Evolutionary conservation across 371 early-diverging fungal species (phyloP).

Genomic region (Mycotypha africana): DNA sequence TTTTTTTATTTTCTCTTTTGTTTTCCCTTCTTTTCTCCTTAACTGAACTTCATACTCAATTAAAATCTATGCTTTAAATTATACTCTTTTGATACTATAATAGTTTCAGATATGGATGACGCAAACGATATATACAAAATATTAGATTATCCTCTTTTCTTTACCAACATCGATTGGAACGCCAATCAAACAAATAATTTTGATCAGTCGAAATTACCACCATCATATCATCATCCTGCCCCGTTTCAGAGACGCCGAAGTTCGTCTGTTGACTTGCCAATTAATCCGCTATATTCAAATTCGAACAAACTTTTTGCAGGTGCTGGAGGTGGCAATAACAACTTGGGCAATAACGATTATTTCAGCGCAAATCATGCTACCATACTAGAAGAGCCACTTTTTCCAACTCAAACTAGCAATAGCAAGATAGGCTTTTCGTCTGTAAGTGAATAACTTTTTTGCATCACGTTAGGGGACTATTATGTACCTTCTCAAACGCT

Average conservation of each 20-base stretch:
- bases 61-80: neutral
- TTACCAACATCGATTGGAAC: constrained; percentile 19
- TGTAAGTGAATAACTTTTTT: constrained; percentile 1
- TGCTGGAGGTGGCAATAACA: neutral
- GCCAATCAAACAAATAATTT: constrained; percentile 1
- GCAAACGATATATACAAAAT: constrained; percentile 12
- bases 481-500: too few species aligned
- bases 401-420: neutral
- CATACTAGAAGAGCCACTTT: constrained; percentile 10
- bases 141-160: constrained; percentile 15
- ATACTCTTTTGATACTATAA: neutral
- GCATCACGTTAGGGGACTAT: too few species aligned
- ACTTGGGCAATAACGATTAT: too few species aligned
- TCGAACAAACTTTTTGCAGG: constrained; percentile 6
- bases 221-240: neutral
- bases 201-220: constrained; percentile 9
- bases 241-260: constrained; percentile 24
- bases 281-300: constrained; percentile 20
- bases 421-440: constrained; percentile 9
- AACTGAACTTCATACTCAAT: too few species aligned
- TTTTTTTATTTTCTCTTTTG: neutral
- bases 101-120: constrained; percentile 13
- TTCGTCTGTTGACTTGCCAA: constrained; percentile 24
- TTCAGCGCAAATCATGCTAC: constrained; percentile 4
- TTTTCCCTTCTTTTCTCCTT: constrained; percentile 3